phyloP scores from a whole-genome alignment of 768 basidiomycete species.

The Collybia sordida region DNA sequence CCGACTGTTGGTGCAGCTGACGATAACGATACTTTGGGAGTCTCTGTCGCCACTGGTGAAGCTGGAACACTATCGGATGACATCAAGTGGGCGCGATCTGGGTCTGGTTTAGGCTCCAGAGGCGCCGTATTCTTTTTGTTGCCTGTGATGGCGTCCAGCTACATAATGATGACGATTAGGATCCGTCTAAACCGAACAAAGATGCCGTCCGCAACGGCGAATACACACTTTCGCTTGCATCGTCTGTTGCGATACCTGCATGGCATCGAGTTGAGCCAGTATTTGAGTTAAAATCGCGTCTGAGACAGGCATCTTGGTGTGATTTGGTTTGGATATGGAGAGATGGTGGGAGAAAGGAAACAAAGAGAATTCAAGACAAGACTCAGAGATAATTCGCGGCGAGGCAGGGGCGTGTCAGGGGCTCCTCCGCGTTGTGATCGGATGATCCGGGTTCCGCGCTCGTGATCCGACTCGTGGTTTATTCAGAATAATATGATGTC shows the following conservation, averaged over 20 bases:
- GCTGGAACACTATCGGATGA: constrained; percentile 8
- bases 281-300: constrained; percentile 74
- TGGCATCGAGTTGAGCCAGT: constrained; percentile 62
- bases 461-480: constrained; percentile 1
- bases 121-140: constrained; percentile 17
- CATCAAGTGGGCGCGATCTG: constrained; percentile 22
- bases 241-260: constrained; percentile 75
- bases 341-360: neutral
- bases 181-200: constrained; percentile 4
- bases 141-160: constrained; percentile 53
- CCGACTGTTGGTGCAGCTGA: constrained; percentile 24
- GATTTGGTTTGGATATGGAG: neutral
- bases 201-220: neutral
- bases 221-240: constrained; percentile 71
- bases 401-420: neutral
- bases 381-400: neutral
- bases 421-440: neutral
- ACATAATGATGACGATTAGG: neutral
- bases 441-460: neutral
- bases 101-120: constrained; percentile 25
- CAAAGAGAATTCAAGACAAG: neutral
- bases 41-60: constrained; percentile 1
- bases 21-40: constrained; percentile 19
- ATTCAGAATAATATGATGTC: too few species aligned
- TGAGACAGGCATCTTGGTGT: constrained; percentile 34